Percentiles rank a stretch among this genome's conserved stretches.
phyloP scores from a whole-genome alignment of 2,329 filamentous ascomycete genomes.

The Pseudomassariella vexata region DNA sequence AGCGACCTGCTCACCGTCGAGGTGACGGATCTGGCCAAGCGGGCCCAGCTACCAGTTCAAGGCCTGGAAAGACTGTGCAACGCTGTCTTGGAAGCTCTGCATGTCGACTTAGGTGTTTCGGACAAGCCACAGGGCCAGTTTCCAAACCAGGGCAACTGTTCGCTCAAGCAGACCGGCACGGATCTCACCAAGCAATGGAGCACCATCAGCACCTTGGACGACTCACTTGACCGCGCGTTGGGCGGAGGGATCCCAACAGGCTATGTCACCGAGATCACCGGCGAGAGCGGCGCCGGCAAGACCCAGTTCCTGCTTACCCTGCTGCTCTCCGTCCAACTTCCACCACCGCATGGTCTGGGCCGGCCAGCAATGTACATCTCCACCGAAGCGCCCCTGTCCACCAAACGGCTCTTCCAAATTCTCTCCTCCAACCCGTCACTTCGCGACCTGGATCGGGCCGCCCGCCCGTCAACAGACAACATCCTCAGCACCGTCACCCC shows the following conservation, averaged over 20 bases:
- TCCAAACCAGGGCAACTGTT: conserved; percentile 6
- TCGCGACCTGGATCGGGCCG: conserved; percentile 17
- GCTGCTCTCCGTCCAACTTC: conserved; percentile 78
- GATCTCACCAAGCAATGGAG: conserved; percentile 37
- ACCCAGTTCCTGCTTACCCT: conserved; percentile 87
- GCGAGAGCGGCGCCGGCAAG: conserved; percentile 92
- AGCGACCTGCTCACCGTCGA: conserved; percentile 84
- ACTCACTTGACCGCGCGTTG: conserved; percentile 61
- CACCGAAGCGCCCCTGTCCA: conserved; percentile 82
- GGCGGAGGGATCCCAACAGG: conserved; percentile 76
- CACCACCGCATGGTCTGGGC: conserved; percentile 63
- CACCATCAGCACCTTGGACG: conserved; percentile 76
- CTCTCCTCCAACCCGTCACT: conserved; percentile 62
- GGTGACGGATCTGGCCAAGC: conserved; percentile 74
- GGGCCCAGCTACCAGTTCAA: conserved; percentile 72
- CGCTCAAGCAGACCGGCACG: conserved; percentile 27
- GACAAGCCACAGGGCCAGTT: too few relatives aligned
- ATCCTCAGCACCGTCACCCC: conserved; percentile 79
- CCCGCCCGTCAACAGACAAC: conserved; percentile 60
- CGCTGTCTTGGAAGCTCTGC: conserved; percentile 61
- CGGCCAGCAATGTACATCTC: conserved; percentile 86
- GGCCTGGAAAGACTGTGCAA: conserved; percentile 71
- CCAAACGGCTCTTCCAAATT: conserved; percentile 74
- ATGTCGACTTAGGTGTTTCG: conserved; percentile 49
- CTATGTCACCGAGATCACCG: conserved; percentile 81